Percentiles rank a stretch among this genome's conserved stretches.
These are phyloP conservation scores for Pinguiococcus pyrenoidosus DNA, from an alignment of 108 stramenopile species.

Conservation along the genomic window DNA sequence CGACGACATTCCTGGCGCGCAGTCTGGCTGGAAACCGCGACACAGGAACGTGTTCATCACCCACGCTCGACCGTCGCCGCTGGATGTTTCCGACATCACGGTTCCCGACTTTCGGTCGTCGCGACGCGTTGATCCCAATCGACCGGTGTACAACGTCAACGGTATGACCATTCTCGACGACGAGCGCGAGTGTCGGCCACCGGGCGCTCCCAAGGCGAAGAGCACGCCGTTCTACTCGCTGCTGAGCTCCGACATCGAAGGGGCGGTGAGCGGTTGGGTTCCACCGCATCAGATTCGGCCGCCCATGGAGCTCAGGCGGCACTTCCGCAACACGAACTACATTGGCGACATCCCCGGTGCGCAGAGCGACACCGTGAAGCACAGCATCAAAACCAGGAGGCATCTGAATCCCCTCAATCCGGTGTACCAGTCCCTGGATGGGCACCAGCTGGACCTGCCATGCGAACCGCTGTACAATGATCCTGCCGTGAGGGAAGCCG, in stretches of 20 bases:
- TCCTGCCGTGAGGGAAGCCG: conserved; percentile 7
- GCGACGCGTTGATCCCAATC: conserved; percentile 28
- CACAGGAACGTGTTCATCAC: conserved; percentile 14
- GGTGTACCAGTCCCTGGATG: conserved; percentile 29
- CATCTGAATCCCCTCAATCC: conserved; percentile 30
- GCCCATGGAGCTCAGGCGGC: conserved; percentile 30
- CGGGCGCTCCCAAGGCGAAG: conserved; percentile 13
- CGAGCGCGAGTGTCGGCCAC: conserved; percentile 16
- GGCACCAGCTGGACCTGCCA: conserved; percentile 14
- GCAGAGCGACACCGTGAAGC: conserved; percentile 35
- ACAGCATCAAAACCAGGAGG: conserved; percentile 30
- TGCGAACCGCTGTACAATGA: conserved; percentile 15
- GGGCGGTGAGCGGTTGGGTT: conserved; percentile 28
- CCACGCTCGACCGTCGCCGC: conserved; percentile 2
- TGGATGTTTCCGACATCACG: conserved; percentile 19
- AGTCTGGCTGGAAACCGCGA: conserved; percentile 26
- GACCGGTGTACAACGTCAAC: conserved; percentile 30
- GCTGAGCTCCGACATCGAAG: conserved; percentile 37
- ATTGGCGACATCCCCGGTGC: conserved; percentile 45
- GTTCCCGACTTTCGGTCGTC: conserved; percentile 18
- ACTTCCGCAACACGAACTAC: conserved; percentile 46
- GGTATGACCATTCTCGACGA: conserved; percentile 41
- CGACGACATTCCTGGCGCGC: conserved; percentile 37
- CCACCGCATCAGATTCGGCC: conserved; percentile 24
- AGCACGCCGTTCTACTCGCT: conserved; percentile 26